These are phyloP conservation scores for Xylariaceae sp. DNA, from an alignment of 2,329 filamentous ascomycete genomes.

Conservation along the genomic window DNA sequence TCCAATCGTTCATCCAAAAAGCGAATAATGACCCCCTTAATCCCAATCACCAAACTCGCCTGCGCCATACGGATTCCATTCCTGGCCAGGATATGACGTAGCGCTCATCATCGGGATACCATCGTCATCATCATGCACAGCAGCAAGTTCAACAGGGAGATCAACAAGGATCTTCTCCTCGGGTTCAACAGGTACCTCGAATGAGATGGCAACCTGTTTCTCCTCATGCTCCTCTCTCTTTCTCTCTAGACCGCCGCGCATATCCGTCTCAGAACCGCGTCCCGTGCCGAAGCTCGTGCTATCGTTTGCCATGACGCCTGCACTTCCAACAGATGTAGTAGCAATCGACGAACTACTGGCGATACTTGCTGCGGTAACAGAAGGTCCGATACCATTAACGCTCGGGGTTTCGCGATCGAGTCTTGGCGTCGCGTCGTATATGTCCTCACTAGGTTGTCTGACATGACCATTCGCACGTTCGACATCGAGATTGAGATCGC, in stretches of 20 bases:
- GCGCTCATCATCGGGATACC: constrained; percentile 47
- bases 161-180: constrained; percentile 37
- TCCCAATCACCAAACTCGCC: constrained; percentile 34
- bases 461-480: constrained; percentile 25
- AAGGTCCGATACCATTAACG: constrained; percentile 3
- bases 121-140: constrained; percentile 34
- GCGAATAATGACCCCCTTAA: neutral
- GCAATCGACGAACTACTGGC: neutral
- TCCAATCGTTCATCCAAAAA: neutral
- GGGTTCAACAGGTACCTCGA: constrained; percentile 22
- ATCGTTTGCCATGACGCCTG: no score
- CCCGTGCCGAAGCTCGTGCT: neutral
- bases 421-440: constrained; percentile 31
- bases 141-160: constrained; percentile 29
- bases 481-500: constrained; percentile 27
- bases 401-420: constrained; percentile 3
- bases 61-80: constrained; percentile 45
- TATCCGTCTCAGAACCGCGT: no score
- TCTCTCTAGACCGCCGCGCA: neutral
- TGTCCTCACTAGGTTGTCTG: constrained; percentile 23
- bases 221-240: neutral
- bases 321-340: neutral
- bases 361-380: neutral
- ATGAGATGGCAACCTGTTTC: neutral
- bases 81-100: constrained; percentile 52